These are phyloP conservation scores for Puccinia coronata DNA, from an alignment of 1,284 basidiomycete genomes.

Conservation along the genomic window DNA sequence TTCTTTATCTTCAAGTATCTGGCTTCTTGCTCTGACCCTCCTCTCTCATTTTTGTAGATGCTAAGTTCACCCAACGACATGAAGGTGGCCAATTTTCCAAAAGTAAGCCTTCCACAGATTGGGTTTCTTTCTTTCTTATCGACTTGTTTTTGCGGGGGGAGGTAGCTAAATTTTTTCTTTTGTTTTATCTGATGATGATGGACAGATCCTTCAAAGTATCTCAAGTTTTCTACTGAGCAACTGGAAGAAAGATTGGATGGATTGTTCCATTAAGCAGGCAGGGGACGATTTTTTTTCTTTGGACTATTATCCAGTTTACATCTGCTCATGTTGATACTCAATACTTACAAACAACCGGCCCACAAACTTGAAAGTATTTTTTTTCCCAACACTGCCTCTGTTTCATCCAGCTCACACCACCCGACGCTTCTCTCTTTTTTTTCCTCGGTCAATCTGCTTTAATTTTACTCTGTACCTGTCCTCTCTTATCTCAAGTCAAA, in stretches of 20 bases:
- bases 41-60: conserved; percentile 24
- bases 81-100: conserved; percentile 53
- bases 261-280: conserved; percentile 52
- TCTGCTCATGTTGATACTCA: too few species aligned
- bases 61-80: conserved; percentile 48
- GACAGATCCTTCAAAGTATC: conserved; percentile 55
- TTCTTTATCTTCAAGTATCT: background rate
- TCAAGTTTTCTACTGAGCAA: conserved; percentile 54
- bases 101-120: conserved; percentile 26
- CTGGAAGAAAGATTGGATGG: conserved; percentile 52
- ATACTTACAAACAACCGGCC: too few species aligned
- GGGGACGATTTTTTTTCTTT: too few species aligned
- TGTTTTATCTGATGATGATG: background rate
- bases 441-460: too few species aligned
- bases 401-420: too few species aligned
- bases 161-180: background rate
- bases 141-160: background rate
- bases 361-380: too few species aligned
- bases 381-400: too few species aligned
- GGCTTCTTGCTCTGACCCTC: background rate
- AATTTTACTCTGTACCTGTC: too few species aligned
- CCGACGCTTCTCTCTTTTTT: too few species aligned
- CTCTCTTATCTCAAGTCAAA: too few species aligned
- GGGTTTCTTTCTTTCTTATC: conserved; percentile 10
- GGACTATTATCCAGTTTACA: too few species aligned